Evolutionary conservation across 2,329 filamentous ascomycete species (phyloP).

Genomic region (Xylaria sp.): DNA sequence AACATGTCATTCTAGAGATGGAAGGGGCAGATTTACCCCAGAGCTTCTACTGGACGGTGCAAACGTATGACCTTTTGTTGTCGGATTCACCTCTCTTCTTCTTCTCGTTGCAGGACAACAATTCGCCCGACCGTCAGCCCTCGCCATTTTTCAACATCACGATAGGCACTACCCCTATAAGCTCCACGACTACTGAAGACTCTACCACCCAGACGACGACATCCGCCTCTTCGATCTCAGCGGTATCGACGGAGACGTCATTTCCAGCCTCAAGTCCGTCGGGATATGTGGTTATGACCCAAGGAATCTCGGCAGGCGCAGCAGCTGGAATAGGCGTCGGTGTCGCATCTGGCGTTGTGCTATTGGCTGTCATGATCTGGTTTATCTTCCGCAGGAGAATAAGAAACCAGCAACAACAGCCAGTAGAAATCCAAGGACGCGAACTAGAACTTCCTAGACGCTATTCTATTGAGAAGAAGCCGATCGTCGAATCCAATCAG

Average conservation of each 20-base stretch:
- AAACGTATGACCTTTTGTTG: slow-evolving; percentile 19
- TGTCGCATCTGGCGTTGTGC: neutral
- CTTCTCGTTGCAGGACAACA: slow-evolving; percentile 13
- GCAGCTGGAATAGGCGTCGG: slow-evolving; percentile 13
- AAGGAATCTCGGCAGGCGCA: neutral
- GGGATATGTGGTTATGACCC: neutral
- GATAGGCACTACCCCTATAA: neutral
- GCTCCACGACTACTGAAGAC: neutral
- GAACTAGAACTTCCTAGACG: neutral
- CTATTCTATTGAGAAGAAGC: neutral
- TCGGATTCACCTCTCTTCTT: slow-evolving; percentile 14
- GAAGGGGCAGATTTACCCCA: neutral
- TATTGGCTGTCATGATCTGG: neutral
- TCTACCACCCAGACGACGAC: neutral
- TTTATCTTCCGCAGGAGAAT: neutral
- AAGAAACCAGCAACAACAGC: neutral
- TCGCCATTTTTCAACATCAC: slow-evolving; percentile 21
- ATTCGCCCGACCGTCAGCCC: neutral
- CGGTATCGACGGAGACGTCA: neutral
- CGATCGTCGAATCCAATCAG: neutral
- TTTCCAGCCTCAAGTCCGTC: neutral
- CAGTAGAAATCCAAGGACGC: neutral
- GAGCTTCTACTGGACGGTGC: slow-evolving; percentile 21
- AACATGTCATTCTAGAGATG: neutral
- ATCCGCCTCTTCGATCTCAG: neutral